Base-by-base conservation (phyloP, 768 basidiomycete species). In the Bullera alba region DNA sequence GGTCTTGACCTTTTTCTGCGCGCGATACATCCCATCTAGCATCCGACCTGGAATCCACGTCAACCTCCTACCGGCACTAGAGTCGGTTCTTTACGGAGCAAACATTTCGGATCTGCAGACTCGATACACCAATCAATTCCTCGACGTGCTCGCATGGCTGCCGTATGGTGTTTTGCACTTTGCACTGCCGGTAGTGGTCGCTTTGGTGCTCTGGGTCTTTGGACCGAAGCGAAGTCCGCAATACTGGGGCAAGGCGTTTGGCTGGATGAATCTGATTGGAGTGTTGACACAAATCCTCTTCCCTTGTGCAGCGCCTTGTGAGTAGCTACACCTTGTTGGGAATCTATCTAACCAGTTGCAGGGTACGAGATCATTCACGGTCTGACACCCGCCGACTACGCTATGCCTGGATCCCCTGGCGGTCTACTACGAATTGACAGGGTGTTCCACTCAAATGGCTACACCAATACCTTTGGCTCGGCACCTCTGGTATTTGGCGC, bases 311-410 rank as follows among this genome's bases (percentile, higher is more conserved):
- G 84, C 95, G 0, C 95, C 95, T 4, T 78, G 77, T 79, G 36
- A 68, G 77, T 73, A 25, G 43, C 29, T 16, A 16, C 17, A 46
- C 32, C 28, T 35, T n/a, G n/a, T n/a, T n/a, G 32, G 3, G 42
- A 29, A 25, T 21, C 14, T 86, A n/a, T 16, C 27, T 38, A 35
- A 29, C 55, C 23, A 43, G 17, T 22, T 4, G 10, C 55, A 78
- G 77, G 95, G 95, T 99, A 97, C 73, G 93, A 97, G 67, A 80
- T 97, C 61, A 88, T 95, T 58, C 84, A 97, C 69, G 95, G 95
- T 1, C 82, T 96, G 30, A 93, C 88, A 0, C 95, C 95, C 0
- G 95, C 95, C 27, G 81, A 89, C 63, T 97, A 97, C 76, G 76
- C 76, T 42, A 91, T 93, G 79, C 82, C 81, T 39, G 95, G 95